A percentile compares a stretch with the other conserved stretches of the same genome.
These are phyloP conservation scores for Podaxis sp. DNA, from an alignment of 768 basidiomycete genomes.

Conservation along the genomic window DNA sequence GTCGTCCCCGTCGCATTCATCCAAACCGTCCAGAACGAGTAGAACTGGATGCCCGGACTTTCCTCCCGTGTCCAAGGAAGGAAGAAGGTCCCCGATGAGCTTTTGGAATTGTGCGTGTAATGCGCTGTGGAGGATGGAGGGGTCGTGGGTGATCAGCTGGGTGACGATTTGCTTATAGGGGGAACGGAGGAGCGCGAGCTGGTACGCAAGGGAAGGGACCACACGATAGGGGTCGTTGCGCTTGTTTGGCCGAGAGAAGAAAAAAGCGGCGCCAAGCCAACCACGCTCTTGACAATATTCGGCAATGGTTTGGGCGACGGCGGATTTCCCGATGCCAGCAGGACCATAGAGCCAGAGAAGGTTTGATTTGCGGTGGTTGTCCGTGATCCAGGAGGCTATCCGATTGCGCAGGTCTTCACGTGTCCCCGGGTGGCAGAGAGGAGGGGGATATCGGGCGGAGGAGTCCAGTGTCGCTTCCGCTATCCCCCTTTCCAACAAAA, in stretches of 20 bases:
- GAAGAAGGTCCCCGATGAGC: background rate
- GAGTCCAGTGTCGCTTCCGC: background rate
- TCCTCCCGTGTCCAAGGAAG: background rate
- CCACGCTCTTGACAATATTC: background rate
- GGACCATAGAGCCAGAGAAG: background rate
- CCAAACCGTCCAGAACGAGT: constrained; percentile 4
- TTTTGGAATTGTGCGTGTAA: background rate
- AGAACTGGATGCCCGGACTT: background rate
- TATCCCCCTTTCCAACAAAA: background rate
- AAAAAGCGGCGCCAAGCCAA: constrained; percentile 6
- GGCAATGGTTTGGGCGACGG: constrained; percentile 6
- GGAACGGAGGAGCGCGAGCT: background rate
- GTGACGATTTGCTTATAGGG: background rate
- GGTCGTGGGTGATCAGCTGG: background rate
- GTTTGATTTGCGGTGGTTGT: background rate
- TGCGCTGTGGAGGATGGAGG: background rate
- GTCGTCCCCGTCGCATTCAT: background rate
- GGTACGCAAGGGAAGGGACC: constrained; percentile 3
- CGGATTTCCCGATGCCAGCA: constrained; percentile 7
- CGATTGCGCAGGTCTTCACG: background rate
- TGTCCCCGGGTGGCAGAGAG: background rate
- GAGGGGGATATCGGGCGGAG: background rate
- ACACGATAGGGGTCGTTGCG: background rate
- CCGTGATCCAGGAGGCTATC: background rate
- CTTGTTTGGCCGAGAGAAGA: background rate